A percentile compares a stretch with the other conserved stretches of the same genome.
phyloP scores from a whole-genome alignment of 805 yeast genomes.

The Lachancea cidri region DNA sequence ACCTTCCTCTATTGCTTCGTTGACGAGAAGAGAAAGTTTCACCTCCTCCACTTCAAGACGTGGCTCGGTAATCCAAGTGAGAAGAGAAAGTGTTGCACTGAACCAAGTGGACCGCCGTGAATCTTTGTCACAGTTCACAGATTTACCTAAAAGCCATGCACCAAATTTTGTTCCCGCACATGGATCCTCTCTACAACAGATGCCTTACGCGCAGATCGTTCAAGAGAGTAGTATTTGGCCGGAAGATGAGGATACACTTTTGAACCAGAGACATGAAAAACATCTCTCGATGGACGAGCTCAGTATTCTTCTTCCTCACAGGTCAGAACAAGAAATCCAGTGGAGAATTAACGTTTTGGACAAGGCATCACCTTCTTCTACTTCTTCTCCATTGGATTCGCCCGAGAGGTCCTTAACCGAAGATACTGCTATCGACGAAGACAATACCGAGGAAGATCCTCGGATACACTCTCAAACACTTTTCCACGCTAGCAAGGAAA shows the following conservation, averaged over 20 bases:
- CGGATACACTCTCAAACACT: background rate
- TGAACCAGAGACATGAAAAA: constrained; percentile 49
- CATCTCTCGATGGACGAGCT: constrained; percentile 69
- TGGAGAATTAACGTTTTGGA: constrained; percentile 47
- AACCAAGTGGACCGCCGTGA: constrained; percentile 3
- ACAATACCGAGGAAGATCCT: constrained; percentile 8
- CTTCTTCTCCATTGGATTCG: constrained; percentile 16
- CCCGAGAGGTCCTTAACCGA: constrained; percentile 19
- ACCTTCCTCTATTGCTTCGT: constrained; percentile 20
- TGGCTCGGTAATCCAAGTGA: constrained; percentile 8
- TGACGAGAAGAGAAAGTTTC: constrained; percentile 12
- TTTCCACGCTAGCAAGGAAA: constrained; percentile 5
- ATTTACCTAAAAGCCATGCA: constrained; percentile 2
- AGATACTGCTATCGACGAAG: constrained; percentile 22
- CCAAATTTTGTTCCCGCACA: constrained; percentile 3
- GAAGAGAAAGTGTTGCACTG: constrained; percentile 9
- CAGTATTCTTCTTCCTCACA: constrained; percentile 62
- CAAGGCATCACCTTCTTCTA: constrained; percentile 3
- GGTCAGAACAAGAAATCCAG: constrained; percentile 72
- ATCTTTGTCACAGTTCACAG: constrained; percentile 6
- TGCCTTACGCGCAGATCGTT: background rate
- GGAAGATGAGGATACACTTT: constrained; percentile 64
- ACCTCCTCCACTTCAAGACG: constrained; percentile 9
- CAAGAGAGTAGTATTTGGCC: constrained; percentile 35
- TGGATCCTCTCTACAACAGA: constrained; percentile 2